phyloP scores from a whole-genome alignment of 192 early-diverging fungal species.

The Spizellomyces sp. region DNA sequence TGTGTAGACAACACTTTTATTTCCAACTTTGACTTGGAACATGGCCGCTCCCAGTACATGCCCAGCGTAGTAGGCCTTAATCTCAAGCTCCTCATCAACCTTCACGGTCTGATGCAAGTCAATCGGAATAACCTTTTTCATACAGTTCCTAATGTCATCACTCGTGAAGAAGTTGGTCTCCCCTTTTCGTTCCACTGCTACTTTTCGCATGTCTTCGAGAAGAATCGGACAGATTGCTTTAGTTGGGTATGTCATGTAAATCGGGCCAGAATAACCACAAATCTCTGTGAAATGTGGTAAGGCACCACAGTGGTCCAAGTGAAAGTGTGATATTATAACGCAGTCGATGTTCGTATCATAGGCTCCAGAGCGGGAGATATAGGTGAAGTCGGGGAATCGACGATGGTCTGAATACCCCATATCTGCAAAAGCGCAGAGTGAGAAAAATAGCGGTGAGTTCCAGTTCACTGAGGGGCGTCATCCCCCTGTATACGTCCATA shows the following conservation, averaged over 20 bases:
- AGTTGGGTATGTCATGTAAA: constrained; percentile 98
- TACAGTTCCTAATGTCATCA: constrained; percentile 87
- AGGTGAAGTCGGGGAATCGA: constrained; percentile 93
- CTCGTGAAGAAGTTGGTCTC: constrained; percentile 89
- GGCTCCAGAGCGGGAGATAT: constrained; percentile 78
- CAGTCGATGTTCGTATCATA: constrained; percentile 85
- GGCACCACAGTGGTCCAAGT: constrained; percentile 98
- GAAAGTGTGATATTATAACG: constrained; percentile 96
- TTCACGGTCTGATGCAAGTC: constrained; percentile 86
- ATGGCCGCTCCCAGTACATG: constrained; percentile 98
- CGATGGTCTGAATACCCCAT: constrained; percentile 93
- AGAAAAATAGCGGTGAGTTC: background rate
- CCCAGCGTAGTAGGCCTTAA: constrained; percentile 95
- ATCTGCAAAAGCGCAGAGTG: constrained; percentile 23
- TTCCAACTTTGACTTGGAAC: constrained; percentile 84
- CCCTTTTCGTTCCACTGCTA: constrained; percentile 85
- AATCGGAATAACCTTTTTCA: constrained; percentile 91
- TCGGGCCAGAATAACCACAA: constrained; percentile 85
- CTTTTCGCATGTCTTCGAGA: constrained; percentile 93
- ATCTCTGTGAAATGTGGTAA: constrained; percentile 95
- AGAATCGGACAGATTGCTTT: constrained; percentile 93
- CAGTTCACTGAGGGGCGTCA: background rate
- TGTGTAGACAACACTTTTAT: constrained; percentile 79
- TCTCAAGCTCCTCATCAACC: constrained; percentile 87
- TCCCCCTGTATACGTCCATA: background rate